Percentiles rank a stretch among this genome's conserved stretches.
phyloP scores from a whole-genome alignment of 805 yeast species.

The Cephaloascus fragrans region DNA sequence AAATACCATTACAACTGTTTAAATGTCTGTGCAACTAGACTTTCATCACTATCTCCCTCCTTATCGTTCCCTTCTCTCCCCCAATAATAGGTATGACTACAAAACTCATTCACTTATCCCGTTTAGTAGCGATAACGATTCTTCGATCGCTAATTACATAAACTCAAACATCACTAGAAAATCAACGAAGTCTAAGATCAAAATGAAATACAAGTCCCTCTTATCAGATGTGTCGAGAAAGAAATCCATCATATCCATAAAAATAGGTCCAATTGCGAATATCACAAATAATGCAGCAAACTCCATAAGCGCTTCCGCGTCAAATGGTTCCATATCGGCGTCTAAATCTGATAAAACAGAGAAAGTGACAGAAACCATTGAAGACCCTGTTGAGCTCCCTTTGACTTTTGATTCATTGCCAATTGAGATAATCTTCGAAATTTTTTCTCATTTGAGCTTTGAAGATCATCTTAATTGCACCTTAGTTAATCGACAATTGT shows the following conservation, averaged over 20 bases:
- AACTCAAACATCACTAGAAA: conserved; percentile 1
- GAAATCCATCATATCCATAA: conserved; percentile 25
- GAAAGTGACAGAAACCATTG: too few relatives aligned
- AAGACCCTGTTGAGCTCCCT: conserved; percentile 2
- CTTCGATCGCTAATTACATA: background rate
- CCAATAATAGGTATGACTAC: conserved; percentile 41
- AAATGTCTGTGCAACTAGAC: conserved; percentile 8
- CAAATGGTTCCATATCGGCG: background rate
- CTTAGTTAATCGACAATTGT: conserved; percentile 41
- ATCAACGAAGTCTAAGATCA: conserved; percentile 11
- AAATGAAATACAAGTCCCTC: conserved; percentile 39
- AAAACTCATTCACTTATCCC: conserved; percentile 26
- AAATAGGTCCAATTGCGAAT: conserved; percentile 11
- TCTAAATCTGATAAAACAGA: background rate
- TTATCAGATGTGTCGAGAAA: conserved; percentile 38
- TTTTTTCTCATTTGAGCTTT: conserved; percentile 20
- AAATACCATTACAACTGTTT: too few relatives aligned
- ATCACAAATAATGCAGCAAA: too few relatives aligned
- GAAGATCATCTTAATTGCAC: conserved; percentile 31
- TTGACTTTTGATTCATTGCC: conserved; percentile 25
- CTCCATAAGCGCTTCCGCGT: conserved; percentile 3
- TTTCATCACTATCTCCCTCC: conserved; percentile 33
- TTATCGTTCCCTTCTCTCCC: conserved; percentile 41
- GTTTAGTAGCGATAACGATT: conserved; percentile 2
- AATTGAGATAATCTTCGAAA: conserved; percentile 26